Conservation (phyloP, 1,284 basidiomycete genomes). For the Irpex lacteus region DNA sequence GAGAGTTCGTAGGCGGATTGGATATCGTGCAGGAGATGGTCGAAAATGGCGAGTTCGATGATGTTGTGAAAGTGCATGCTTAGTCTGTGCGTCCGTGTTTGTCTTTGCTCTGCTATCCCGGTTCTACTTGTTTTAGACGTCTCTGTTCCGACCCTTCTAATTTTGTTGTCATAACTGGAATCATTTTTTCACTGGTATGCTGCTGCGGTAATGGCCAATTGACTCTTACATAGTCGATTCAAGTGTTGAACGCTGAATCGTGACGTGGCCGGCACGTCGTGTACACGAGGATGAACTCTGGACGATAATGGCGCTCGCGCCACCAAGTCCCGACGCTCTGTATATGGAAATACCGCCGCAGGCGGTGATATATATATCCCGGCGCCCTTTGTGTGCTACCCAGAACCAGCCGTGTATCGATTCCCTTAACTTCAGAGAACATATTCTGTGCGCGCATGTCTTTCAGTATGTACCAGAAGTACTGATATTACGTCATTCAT, state of each 20-base stretch:
- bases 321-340: conserved; percentile 5
- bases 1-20: conserved; percentile 71
- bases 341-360: background rate
- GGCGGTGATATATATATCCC: too few relatives aligned
- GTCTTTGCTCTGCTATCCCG: background rate
- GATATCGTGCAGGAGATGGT: conserved; percentile 69
- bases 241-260: background rate
- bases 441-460: background rate
- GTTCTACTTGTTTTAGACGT: too few relatives aligned
- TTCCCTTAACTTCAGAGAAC: too few relatives aligned
- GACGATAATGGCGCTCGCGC: background rate
- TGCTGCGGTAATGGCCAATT: background rate
- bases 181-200: background rate
- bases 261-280: too few relatives aligned
- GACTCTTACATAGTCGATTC: background rate
- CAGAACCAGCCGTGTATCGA: too few relatives aligned
- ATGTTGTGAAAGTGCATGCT: conserved; percentile 24
- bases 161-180: too few relatives aligned
- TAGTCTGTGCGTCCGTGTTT: background rate
- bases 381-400: too few relatives aligned
- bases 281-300: too few relatives aligned
- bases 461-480: background rate
- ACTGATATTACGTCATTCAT: too few relatives aligned
- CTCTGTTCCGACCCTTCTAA: too few relatives aligned
- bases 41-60: conserved; percentile 42